A percentile compares a stretch with the other conserved stretches of the same genome.
Evolutionary conservation across 2,329 filamentous ascomycete species (phyloP).

Genomic region (Colletotrichum ledebouriae): DNA sequence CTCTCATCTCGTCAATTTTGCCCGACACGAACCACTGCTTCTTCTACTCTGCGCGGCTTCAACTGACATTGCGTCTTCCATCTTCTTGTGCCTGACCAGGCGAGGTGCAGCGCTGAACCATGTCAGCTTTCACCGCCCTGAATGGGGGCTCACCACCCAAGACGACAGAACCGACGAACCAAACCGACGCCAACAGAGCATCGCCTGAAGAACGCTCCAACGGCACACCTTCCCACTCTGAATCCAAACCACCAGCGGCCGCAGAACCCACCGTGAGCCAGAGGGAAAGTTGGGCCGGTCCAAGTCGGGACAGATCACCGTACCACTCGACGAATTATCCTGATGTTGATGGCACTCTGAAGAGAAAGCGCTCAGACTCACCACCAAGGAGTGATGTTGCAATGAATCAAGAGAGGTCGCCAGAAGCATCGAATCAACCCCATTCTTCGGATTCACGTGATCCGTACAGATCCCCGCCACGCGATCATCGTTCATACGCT

Average conservation of each 20-base stretch:
- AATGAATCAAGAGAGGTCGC: conserved; percentile 51
- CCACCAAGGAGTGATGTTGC: conserved; percentile 59
- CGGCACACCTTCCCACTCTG: conserved; percentile 41
- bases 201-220: conserved; percentile 52
- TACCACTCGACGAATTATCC: conserved; percentile 57
- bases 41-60: conserved; percentile 2
- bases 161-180: conserved; percentile 53
- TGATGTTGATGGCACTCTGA: conserved; percentile 66
- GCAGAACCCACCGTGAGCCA: conserved; percentile 48
- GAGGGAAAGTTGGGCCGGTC: conserved; percentile 58
- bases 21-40: not conserved
- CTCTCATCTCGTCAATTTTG: not conserved
- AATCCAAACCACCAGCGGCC: conserved; percentile 46
- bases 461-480: conserved; percentile 57
- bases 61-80: conserved; percentile 8
- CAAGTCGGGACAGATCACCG: conserved; percentile 57
- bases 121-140: conserved; percentile 67
- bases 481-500: conserved; percentile 60
- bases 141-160: conserved; percentile 65
- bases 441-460: conserved; percentile 57
- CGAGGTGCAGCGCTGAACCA: conserved; percentile 48
- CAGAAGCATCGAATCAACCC: conserved; percentile 50
- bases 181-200: conserved; percentile 50
- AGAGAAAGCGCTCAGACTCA: conserved; percentile 79
- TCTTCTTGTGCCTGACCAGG: conserved; percentile 40